A percentile compares a stretch with the other conserved stretches of the same genome.
phyloP scores from a whole-genome alignment of 495 filamentous ascomycete genomes.

The Daldinia bambusicola region DNA sequence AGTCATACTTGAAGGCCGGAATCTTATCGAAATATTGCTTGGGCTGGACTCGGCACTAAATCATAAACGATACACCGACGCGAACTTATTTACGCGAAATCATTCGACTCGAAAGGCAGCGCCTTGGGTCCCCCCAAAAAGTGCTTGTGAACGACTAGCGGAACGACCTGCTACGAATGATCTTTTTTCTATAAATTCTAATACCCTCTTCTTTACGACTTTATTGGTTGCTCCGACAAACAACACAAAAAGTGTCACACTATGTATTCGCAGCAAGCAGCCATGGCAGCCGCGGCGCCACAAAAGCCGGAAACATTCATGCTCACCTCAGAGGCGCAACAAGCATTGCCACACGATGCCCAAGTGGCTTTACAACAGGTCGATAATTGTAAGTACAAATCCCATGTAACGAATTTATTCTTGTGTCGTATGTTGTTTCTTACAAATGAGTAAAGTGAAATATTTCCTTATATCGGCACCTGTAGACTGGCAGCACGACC shows the following conservation, averaged over 20 bases:
- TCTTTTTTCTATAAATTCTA: conserved; percentile 30
- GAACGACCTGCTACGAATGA: conserved; percentile 40
- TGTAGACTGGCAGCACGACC: conserved; percentile 96
- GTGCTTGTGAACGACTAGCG: conserved; percentile 30
- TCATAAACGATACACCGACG: conserved; percentile 13
- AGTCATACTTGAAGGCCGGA: conserved; percentile 8
- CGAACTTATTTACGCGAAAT: conserved; percentile 22
- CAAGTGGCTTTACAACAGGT: conserved; percentile 98
- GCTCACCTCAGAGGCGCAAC: conserved; percentile 94
- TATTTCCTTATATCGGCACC: conserved; percentile 99
- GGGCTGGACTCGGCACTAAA: conserved; percentile 49
- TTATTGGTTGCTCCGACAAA: conserved; percentile 5
- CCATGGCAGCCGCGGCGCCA: conserved; percentile 58
- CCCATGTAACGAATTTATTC: not conserved
- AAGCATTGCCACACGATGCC: conserved; percentile 93
- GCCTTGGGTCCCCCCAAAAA: conserved; percentile 29
- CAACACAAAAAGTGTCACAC: conserved; percentile 31
- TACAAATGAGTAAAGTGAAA: conserved; percentile 74
- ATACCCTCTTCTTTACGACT: not conserved
- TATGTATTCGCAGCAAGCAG: conserved; percentile 66
- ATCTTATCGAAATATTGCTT: conserved; percentile 27
- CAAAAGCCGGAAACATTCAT: conserved; percentile 99
- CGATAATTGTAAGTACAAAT: conserved; percentile 83
- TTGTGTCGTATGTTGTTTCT: conserved; percentile 25
- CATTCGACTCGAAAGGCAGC: conserved; percentile 33